Conservation (phyloP, 345 rosid genomes). For the Murraya paniculata region DNA sequence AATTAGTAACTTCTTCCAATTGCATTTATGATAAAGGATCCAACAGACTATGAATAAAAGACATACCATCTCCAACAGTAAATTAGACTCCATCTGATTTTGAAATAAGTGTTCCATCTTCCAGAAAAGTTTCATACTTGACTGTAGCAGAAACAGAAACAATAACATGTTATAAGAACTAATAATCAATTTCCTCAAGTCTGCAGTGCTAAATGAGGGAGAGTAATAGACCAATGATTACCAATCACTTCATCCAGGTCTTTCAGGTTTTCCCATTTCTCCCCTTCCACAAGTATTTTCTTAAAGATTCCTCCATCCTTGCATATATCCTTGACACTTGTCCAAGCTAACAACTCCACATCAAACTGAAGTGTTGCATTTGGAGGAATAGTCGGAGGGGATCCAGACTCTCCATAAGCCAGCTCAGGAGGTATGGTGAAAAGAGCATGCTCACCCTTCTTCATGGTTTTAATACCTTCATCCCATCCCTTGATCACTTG, state of each 20-base stretch:
- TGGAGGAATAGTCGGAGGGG: slow-evolving; percentile 85
- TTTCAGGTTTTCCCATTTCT: slow-evolving; percentile 80
- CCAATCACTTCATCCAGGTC: slow-evolving; percentile 81
- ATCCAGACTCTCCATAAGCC: slow-evolving; percentile 87
- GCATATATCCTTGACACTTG: slow-evolving; percentile 75
- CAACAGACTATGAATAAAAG: too few relatives aligned
- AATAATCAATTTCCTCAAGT: neutral
- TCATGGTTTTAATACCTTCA: slow-evolving; percentile 91
- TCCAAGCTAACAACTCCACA: slow-evolving; percentile 75
- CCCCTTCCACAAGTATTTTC: slow-evolving; percentile 64
- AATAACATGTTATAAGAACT: neutral
- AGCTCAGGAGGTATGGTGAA: slow-evolving; percentile 77
- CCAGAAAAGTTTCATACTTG: slow-evolving; percentile 67
- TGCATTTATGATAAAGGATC: neutral
- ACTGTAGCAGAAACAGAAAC: slow-evolving; percentile 36
- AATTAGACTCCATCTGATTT: slow-evolving; percentile 74
- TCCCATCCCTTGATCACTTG: slow-evolving; percentile 99
- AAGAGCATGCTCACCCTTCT: slow-evolving; percentile 78
- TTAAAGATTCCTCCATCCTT: slow-evolving; percentile 83
- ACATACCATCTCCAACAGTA: slow-evolving; percentile 66
- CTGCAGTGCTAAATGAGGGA: too few relatives aligned
- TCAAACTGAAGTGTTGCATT: slow-evolving; percentile 82
- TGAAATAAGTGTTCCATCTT: slow-evolving; percentile 63
- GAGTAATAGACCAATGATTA: slow-evolving; percentile 3
- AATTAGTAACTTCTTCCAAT: neutral